phyloP scores from a whole-genome alignment of 768 basidiomycete genomes.

The Strobilomyces echinocephalus region DNA sequence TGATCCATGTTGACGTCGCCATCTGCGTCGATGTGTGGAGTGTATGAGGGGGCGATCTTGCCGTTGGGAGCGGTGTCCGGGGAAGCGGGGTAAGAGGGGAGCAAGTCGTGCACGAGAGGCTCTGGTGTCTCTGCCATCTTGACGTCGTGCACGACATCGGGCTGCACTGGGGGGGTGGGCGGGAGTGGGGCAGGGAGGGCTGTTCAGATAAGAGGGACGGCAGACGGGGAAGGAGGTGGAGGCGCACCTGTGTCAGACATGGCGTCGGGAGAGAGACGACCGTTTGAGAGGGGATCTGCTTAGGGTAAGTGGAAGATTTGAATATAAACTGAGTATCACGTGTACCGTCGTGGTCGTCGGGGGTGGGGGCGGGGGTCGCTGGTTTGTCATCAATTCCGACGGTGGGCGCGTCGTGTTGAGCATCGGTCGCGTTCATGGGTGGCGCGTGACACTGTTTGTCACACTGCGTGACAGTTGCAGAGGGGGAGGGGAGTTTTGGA shows the following conservation, averaged over 20 bases:
- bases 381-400: constrained; percentile 29
- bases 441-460: constrained; percentile 61
- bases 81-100: constrained; percentile 9
- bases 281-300: constrained; percentile 46
- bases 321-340: constrained; percentile 32
- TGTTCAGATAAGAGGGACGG: constrained; percentile 31
- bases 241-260: constrained; percentile 52
- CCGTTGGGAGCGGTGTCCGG: constrained; percentile 18
- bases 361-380: constrained; percentile 12
- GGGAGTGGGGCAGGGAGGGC: constrained; percentile 44
- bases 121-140: constrained; percentile 44
- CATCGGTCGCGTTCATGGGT: constrained; percentile 55
- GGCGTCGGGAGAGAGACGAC: constrained; percentile 47
- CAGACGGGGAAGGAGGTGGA: constrained; percentile 14
- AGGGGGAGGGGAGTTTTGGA: constrained; percentile 51
- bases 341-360: constrained; percentile 31
- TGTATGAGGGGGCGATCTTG: constrained; percentile 32
- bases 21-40: constrained; percentile 19
- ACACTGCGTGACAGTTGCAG: constrained; percentile 54
- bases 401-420: constrained; percentile 28
- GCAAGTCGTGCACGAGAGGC: constrained; percentile 12
- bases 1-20: constrained; percentile 32
- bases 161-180: constrained; percentile 41
- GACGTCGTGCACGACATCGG: constrained; percentile 48
- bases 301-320: constrained; percentile 28